Evolutionary conservation across 1,139 yeast species (phyloP).

Genomic region (Arxiozyma bovina): DNA sequence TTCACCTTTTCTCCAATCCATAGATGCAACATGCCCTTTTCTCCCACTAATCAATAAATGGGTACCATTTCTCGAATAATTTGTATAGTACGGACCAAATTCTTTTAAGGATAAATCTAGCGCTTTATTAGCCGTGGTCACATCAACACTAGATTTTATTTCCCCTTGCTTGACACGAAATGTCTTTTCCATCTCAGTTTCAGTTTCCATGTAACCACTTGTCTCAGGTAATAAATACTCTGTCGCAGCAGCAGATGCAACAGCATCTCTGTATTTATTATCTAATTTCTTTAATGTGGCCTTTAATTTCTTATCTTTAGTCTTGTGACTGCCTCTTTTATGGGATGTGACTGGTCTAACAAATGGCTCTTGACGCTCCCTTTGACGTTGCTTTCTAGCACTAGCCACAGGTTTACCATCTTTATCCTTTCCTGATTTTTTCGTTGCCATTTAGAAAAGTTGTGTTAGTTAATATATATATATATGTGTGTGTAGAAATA

Average conservation of each 20-base stretch:
- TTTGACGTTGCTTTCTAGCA: slow-evolving; percentile 1
- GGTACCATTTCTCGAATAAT: slow-evolving; percentile 82
- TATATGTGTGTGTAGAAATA: too few species aligned
- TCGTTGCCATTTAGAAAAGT: not conserved
- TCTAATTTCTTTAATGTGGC: slow-evolving; percentile 62
- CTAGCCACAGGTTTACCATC: slow-evolving; percentile 2
- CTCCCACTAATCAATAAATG: slow-evolving; percentile 75
- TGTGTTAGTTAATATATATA: not conserved
- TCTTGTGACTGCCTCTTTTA: slow-evolving; percentile 17
- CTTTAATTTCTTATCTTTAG: slow-evolving; percentile 53
- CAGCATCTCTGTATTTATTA: slow-evolving; percentile 66
- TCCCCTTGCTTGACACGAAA: slow-evolving; percentile 78
- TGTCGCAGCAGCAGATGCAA: slow-evolving; percentile 73
- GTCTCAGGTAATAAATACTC: slow-evolving; percentile 80
- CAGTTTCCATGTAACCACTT: slow-evolving; percentile 81
- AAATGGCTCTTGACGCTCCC: slow-evolving; percentile 1
- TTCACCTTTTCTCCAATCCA: slow-evolving; percentile 90
- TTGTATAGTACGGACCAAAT: slow-evolving; percentile 79
- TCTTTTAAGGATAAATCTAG: slow-evolving; percentile 66
- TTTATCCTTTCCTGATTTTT: not conserved
- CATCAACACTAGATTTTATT: slow-evolving; percentile 69
- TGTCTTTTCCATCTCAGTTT: slow-evolving; percentile 82
- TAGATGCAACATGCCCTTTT: slow-evolving; percentile 91
- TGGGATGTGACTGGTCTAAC: slow-evolving; percentile 2
- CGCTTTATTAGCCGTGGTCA: slow-evolving; percentile 62